Conservation (phyloP, 2,329 filamentous ascomycete species). For the Fusarium sp. region DNA sequence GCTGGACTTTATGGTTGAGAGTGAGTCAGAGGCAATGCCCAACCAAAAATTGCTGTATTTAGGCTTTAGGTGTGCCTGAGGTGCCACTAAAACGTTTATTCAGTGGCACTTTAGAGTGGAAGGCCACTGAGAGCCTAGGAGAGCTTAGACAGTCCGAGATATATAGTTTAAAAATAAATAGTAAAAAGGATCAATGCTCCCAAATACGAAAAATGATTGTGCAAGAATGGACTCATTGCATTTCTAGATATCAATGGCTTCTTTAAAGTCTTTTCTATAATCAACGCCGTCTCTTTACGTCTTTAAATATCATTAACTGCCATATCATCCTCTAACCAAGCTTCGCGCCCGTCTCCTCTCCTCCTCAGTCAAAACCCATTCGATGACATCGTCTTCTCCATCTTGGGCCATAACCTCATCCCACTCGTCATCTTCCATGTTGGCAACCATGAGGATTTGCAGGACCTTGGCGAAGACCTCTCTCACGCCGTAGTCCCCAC, state of each 20-base stretch:
- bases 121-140: not conserved
- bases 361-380: conserved; percentile 78
- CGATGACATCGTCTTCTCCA: conserved; percentile 71
- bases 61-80: conserved; percentile 22
- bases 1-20: conserved; percentile 35
- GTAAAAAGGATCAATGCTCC: too few species aligned
- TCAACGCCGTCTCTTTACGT: conserved; percentile 19
- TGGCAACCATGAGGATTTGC: conserved; percentile 87
- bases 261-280: conserved; percentile 28
- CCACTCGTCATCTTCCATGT: conserved; percentile 98
- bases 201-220: not conserved
- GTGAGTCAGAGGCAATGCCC: conserved; percentile 40
- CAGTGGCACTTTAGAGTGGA: conserved; percentile 17
- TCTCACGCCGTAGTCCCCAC: conserved; percentile 80
- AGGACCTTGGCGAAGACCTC: conserved; percentile 81
- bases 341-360: conserved; percentile 79
- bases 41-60: conserved; percentile 26
- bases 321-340: conserved; percentile 64
- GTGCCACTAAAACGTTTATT: conserved; percentile 30
- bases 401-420: conserved; percentile 73
- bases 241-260: not conserved
- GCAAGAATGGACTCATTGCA: not conserved
- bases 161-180: too few species aligned
- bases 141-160: too few species aligned
- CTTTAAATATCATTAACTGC: conserved; percentile 13